These are phyloP conservation scores for Thermothelomyces thermophilus DNA, from an alignment of 2,329 filamentous ascomycete species.

Conservation along the genomic window DNA sequence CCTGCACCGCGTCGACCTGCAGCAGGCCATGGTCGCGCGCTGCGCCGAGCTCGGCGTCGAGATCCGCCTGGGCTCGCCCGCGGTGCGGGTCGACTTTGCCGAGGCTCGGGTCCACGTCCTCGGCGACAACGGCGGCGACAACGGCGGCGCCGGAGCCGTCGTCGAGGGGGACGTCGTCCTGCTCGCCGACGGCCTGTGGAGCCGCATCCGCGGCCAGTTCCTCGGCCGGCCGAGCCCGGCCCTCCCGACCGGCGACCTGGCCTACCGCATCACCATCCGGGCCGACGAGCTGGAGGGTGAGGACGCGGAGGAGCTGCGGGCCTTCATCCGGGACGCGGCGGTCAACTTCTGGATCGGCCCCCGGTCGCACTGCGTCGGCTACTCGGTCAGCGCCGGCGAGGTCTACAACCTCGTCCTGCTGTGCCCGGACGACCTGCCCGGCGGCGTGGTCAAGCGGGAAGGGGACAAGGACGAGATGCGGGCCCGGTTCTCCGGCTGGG, in stretches of 20 bases:
- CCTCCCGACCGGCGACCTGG: constrained; percentile 47
- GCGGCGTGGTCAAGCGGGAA: constrained; percentile 40
- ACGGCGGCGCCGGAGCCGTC: constrained; percentile 22
- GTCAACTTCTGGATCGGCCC: constrained; percentile 51
- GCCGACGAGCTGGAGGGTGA: constrained; percentile 37
- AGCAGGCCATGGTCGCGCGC: constrained; percentile 36
- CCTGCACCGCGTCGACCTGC: constrained; percentile 45
- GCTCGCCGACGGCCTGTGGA: constrained; percentile 44
- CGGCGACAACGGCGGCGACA: constrained; percentile 9
- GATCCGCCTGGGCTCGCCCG: constrained; percentile 16
- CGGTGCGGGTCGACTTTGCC: constrained; percentile 16
- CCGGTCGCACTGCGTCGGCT: constrained; percentile 42
- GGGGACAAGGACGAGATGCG: constrained; percentile 57
- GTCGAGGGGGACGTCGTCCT: constrained; percentile 39
- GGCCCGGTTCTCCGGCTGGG: constrained; percentile 55
- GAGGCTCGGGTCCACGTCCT: constrained; percentile 29
- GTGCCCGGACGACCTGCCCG: constrained; percentile 39
- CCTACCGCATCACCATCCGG: constrained; percentile 47
- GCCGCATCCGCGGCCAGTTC: constrained; percentile 38
- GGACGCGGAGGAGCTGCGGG: constrained; percentile 41
- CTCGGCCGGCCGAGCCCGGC: constrained; percentile 39
- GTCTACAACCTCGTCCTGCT: constrained; percentile 43
- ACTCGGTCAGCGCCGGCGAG: constrained; percentile 37
- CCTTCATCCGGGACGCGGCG: constrained; percentile 39
- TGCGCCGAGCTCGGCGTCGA: constrained; percentile 34